Conservation (phyloP, 1,284 basidiomycete genomes). For the Coriolopsis trogii region DNA sequence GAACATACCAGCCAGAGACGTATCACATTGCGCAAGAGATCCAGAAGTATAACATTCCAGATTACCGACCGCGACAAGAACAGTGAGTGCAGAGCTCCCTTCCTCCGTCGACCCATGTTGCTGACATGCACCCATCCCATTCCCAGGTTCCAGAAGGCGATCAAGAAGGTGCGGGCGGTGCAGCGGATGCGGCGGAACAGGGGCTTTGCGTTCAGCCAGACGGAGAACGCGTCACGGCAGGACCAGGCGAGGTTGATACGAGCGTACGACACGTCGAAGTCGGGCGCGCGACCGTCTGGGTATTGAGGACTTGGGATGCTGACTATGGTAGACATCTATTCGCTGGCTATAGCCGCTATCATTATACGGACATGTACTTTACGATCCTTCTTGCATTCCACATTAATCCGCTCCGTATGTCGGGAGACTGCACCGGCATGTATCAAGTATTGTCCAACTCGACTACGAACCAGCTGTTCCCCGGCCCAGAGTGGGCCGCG, state of each 20-base stretch:
- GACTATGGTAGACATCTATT: slow-evolving; percentile 6
- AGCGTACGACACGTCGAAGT: slow-evolving; percentile 88
- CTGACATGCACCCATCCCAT: not conserved
- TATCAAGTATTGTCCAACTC: too few species aligned
- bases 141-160: slow-evolving; percentile 90
- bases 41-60: slow-evolving; percentile 97
- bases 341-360: slow-evolving; percentile 23
- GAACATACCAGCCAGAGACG: slow-evolving; percentile 88
- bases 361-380: slow-evolving; percentile 36
- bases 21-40: slow-evolving; percentile 98
- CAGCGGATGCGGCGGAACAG: slow-evolving; percentile 94
- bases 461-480: too few species aligned
- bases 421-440: too few species aligned
- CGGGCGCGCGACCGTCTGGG: slow-evolving; percentile 68
- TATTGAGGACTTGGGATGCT: slow-evolving; percentile 45
- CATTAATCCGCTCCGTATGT: too few species aligned
- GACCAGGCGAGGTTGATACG: slow-evolving; percentile 88
- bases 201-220: slow-evolving; percentile 96
- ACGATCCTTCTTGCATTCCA: slow-evolving; percentile 23
- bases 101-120: not conserved
- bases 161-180: slow-evolving; percentile 96
- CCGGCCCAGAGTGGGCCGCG: too few species aligned
- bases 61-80: slow-evolving; percentile 96
- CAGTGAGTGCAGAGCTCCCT: slow-evolving; percentile 60
- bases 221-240: slow-evolving; percentile 79